These are phyloP conservation scores for Leccinum subgranulosum DNA, from an alignment of 768 basidiomycete genomes.

Conservation along the genomic window DNA sequence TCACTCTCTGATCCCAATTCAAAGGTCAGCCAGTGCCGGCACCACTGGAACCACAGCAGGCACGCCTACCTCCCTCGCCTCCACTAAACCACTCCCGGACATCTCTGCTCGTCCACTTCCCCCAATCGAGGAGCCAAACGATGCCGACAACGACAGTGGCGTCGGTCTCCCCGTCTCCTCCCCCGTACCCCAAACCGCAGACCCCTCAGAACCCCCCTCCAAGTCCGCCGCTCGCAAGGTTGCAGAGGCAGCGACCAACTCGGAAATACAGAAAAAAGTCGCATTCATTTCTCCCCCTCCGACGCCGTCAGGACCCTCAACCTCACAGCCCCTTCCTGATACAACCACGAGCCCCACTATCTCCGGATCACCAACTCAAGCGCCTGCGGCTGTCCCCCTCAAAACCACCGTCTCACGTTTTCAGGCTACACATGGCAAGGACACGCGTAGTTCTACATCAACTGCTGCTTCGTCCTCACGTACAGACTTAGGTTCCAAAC, in stretches of 20 bases:
- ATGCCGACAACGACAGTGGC: conserved; percentile 34
- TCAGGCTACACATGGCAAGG: conserved; percentile 69
- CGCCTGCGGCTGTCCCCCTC: conserved; percentile 30
- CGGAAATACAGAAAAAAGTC: conserved; percentile 77
- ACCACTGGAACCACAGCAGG: conserved; percentile 33
- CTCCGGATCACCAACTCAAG: conserved; percentile 29
- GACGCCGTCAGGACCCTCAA: conserved; percentile 50
- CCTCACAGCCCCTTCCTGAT: conserved; percentile 52
- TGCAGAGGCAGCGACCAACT: conserved; percentile 29
- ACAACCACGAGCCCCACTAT: conserved; percentile 36
- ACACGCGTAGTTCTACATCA: conserved; percentile 61
- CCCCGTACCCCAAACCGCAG: conserved; percentile 24
- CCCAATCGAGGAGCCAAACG: conserved; percentile 42
- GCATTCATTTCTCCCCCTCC: conserved; percentile 83
- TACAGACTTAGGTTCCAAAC: conserved; percentile 53
- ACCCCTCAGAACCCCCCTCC: conserved; percentile 23
- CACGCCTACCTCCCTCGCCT: conserved; percentile 45
- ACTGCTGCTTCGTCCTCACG: conserved; percentile 60
- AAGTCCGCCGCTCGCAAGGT: conserved; percentile 37
- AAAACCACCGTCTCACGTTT: conserved; percentile 78
- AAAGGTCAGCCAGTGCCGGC: conserved; percentile 27
- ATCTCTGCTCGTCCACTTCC: conserved; percentile 49
- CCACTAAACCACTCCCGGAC: conserved; percentile 74
- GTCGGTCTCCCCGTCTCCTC: conserved; percentile 35
- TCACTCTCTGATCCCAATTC: conserved; percentile 26